Evolutionary conservation across 257 asterid genomes (phyloP).

Genomic region (Solanum rostratum): DNA sequence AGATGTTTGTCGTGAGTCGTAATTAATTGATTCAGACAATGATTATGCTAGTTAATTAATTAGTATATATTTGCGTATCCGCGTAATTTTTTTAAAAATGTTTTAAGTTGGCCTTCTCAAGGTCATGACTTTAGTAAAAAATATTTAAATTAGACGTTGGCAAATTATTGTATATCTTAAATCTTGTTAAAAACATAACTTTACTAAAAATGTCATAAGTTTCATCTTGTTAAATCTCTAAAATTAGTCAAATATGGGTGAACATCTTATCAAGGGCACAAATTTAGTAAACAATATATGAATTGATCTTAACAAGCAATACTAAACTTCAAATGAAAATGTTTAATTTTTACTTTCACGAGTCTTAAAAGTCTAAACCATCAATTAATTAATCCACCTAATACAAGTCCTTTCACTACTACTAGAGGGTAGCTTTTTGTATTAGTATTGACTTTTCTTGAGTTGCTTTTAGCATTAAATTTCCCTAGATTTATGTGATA

Average conservation of each 20-base stretch:
- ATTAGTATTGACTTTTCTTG: background rate
- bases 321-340: background rate
- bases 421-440: background rate
- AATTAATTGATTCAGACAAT: too few relatives aligned
- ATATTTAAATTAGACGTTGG: background rate
- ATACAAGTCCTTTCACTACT: background rate
- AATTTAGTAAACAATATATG: background rate
- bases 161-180: background rate
- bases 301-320: too few relatives aligned
- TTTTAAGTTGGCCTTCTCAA: background rate
- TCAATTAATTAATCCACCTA: background rate
- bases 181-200: background rate
- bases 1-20: too few relatives aligned
- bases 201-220: background rate
- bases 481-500: background rate
- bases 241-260: background rate
- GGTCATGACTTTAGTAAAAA: background rate
- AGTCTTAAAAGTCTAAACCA: background rate
- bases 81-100: too few relatives aligned
- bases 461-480: background rate
- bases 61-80: too few relatives aligned
- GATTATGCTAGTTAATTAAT: too few relatives aligned
- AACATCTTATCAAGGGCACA: background rate
- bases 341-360: too few relatives aligned
- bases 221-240: background rate